Percentiles rank a stretch among this genome's conserved stretches.
Conservation (phyloP, 495 filamentous ascomycete species). For the Tuber indicum region DNA sequence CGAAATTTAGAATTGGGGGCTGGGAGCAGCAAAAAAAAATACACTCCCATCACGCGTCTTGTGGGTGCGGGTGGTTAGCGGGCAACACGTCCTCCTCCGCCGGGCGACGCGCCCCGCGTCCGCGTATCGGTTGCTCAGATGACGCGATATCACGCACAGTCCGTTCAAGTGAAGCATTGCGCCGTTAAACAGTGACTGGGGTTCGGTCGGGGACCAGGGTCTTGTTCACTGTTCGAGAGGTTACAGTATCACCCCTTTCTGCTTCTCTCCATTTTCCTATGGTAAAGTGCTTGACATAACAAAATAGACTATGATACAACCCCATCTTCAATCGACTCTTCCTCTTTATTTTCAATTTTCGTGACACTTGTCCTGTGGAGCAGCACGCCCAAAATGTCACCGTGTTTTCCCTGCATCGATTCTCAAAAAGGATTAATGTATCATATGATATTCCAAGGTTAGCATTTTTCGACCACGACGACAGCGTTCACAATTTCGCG, state of each 20-base stretch:
- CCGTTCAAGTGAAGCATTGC: slow-evolving; percentile 7
- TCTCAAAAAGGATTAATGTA: not conserved
- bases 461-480: not conserved
- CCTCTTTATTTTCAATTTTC: not conserved
- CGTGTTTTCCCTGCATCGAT: not conserved
- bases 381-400: not conserved
- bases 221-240: not conserved
- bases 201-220: not conserved
- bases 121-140: slow-evolving; percentile 21
- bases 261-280: not conserved
- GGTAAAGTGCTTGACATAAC: not conserved
- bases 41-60: not conserved
- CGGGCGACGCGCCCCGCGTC: slow-evolving; percentile 23
- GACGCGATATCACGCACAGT: slow-evolving; percentile 31
- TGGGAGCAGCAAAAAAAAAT: slow-evolving; percentile 5
- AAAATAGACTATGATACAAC: not conserved
- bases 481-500: not conserved
- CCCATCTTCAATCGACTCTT: not conserved
- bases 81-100: slow-evolving; percentile 21
- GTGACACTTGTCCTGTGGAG: not conserved
- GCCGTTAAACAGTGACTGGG: slow-evolving; percentile 8
- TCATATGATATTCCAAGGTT: not conserved
- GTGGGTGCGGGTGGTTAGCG: slow-evolving; percentile 29
- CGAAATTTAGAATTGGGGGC: slow-evolving; percentile 14
- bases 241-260: not conserved